phyloP scores from a whole-genome alignment of 331 rosid genomes.

The Rosa hybrid region DNA sequence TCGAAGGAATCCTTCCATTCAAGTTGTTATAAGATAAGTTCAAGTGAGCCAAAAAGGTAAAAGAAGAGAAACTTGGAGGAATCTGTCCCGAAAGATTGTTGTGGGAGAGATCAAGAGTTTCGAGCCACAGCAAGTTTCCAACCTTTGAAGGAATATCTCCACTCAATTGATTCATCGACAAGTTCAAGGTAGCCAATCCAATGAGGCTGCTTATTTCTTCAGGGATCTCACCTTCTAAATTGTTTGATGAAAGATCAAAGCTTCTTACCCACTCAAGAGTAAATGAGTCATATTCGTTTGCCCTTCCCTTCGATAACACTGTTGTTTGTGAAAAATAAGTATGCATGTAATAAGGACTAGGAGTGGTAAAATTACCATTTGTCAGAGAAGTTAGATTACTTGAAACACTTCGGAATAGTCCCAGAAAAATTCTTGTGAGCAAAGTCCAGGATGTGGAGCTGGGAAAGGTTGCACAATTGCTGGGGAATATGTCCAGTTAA shows the following conservation, averaged over 20 bases:
- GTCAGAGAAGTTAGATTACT: too few species aligned
- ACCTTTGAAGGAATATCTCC: constrained; percentile 18
- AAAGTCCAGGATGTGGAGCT: constrained; percentile 15
- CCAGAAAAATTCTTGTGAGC: too few species aligned
- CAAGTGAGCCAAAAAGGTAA: not conserved
- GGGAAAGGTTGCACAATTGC: not conserved
- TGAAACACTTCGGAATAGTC: too few species aligned
- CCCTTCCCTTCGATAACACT: too few species aligned
- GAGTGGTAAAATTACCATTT: too few species aligned
- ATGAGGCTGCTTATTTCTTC: not conserved
- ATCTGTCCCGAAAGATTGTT: not conserved
- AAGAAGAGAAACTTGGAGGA: not conserved
- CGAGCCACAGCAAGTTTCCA: not conserved
- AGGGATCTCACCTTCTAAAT: constrained; percentile 25
- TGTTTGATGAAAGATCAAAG: constrained; percentile 25
- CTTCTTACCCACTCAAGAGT: not conserved
- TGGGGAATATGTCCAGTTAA: constrained; percentile 8
- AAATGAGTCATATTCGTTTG: too few species aligned
- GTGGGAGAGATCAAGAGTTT: constrained; percentile 4
- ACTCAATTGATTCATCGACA: constrained; percentile 17
- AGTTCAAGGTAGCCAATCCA: constrained; percentile 10
- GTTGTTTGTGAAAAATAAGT: too few species aligned
- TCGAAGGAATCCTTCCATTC: not conserved
- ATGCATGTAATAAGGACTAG: too few species aligned
- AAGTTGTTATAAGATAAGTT: constrained; percentile 8